These are phyloP conservation scores for Claviceps maximensis DNA, from an alignment of 2,329 filamentous ascomycete genomes.

Conservation along the genomic window DNA sequence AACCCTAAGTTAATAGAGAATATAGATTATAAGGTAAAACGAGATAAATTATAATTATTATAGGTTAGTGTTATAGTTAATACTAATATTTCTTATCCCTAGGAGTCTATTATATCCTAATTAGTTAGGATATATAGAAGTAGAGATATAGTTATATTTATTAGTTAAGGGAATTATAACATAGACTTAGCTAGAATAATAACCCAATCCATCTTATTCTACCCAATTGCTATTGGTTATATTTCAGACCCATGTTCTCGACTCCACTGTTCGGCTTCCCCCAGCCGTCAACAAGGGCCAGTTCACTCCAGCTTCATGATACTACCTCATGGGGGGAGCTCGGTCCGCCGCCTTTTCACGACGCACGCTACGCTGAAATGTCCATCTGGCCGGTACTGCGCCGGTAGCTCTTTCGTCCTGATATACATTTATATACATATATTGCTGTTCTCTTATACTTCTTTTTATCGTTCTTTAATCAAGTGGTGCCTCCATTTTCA, in stretches of 20 bases:
- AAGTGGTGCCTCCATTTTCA: slow-evolving; percentile 4
- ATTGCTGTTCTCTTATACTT: neutral
- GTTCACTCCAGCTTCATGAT: neutral
- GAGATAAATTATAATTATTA: no score
- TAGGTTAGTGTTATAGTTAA: neutral
- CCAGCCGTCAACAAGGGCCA: neutral
- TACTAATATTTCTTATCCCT: neutral
- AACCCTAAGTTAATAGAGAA: neutral
- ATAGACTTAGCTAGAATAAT: no score
- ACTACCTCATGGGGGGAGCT: slow-evolving; percentile 2
- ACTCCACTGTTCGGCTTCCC: neutral
- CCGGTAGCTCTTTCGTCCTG: slow-evolving; percentile 5
- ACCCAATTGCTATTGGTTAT: no score
- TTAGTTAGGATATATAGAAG: no score
- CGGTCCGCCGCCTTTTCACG: neutral
- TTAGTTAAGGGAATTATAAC: no score
- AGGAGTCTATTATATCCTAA: neutral
- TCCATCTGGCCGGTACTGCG: slow-evolving; percentile 8
- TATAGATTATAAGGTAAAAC: neutral
- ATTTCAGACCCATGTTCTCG: slow-evolving; percentile 4
- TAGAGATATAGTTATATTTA: no score
- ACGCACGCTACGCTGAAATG: slow-evolving; percentile 10
- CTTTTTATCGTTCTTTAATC: neutral
- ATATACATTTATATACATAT: no score
- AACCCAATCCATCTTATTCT: no score